These are phyloP conservation scores for Trametes sanguinea DNA, from an alignment of 768 basidiomycete species.

Conservation along the genomic window DNA sequence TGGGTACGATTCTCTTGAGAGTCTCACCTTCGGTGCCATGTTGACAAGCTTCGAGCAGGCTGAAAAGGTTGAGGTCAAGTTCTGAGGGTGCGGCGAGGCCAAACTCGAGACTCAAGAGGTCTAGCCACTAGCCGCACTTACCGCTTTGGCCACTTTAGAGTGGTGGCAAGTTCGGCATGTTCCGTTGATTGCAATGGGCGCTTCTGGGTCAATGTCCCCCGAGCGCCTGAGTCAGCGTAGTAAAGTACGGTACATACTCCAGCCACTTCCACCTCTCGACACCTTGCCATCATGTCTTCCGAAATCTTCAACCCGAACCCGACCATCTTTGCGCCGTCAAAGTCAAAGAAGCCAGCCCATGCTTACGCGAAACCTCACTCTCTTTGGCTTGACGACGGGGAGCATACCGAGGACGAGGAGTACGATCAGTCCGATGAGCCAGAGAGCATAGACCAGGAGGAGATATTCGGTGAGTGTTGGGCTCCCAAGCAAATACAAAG, in stretches of 20 bases:
- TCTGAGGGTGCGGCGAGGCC: too few relatives aligned
- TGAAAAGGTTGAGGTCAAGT: background rate
- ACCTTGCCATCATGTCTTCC: constrained; percentile 23
- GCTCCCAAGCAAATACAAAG: background rate
- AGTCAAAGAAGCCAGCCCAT: constrained; percentile 45
- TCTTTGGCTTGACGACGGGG: constrained; percentile 52
- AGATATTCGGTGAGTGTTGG: constrained; percentile 75
- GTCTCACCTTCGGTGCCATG: constrained; percentile 32
- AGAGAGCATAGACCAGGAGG: constrained; percentile 85
- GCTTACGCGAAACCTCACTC: constrained; percentile 44
- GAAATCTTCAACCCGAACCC: constrained; percentile 91
- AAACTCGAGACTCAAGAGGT: background rate
- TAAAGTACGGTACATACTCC: too few relatives aligned
- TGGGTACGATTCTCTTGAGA: background rate
- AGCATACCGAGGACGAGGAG: constrained; percentile 31
- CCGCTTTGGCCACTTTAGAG: background rate
- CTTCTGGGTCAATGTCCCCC: background rate
- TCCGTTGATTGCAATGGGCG: constrained; percentile 4
- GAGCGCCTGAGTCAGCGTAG: constrained; percentile 12
- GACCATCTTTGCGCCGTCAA: constrained; percentile 64
- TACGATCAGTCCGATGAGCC: constrained; percentile 44
- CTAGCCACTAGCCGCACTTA: too few relatives aligned
- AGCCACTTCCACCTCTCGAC: background rate
- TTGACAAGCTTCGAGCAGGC: background rate
- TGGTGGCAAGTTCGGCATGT: constrained; percentile 7